Evolutionary conservation across 192 early-diverging fungal species (phyloP).

Genomic region (Backusella australiensis): DNA sequence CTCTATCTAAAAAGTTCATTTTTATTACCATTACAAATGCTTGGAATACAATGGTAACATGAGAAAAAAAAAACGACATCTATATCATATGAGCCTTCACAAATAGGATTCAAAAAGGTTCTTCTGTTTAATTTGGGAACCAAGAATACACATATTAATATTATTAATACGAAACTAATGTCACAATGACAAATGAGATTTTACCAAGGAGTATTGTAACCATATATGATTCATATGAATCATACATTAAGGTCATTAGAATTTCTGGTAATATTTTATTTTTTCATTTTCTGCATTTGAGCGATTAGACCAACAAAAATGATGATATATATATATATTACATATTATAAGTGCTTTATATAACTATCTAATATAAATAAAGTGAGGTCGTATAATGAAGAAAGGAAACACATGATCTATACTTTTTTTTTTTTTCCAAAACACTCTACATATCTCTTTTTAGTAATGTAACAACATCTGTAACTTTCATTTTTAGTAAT

Average conservation of each 20-base stretch:
- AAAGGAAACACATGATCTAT: too few relatives aligned
- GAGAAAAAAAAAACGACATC: neutral
- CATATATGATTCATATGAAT: too few relatives aligned
- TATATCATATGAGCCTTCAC: neutral
- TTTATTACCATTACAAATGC: neutral
- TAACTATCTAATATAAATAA: slow-evolving; percentile 15
- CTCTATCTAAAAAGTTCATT: too few relatives aligned
- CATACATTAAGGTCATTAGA: too few relatives aligned
- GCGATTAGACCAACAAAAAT: too few relatives aligned
- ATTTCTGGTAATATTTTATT: too few relatives aligned
- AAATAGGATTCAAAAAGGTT: neutral
- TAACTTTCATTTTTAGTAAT: too few relatives aligned
- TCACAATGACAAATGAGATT: neutral
- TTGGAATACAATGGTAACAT: neutral
- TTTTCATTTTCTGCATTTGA: too few relatives aligned
- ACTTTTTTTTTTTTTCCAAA: too few relatives aligned
- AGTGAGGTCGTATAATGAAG: neutral
- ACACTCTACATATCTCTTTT: too few relatives aligned
- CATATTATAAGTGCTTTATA: neutral
- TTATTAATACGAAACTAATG: neutral
- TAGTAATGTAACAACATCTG: too few relatives aligned
- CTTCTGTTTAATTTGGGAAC: neutral
- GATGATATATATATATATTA: too few relatives aligned
- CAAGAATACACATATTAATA: neutral
- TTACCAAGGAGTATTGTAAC: neutral